Evolutionary conservation across 371 early-diverging fungal genomes (phyloP).

Genomic region (Circinella umbellata): DNA sequence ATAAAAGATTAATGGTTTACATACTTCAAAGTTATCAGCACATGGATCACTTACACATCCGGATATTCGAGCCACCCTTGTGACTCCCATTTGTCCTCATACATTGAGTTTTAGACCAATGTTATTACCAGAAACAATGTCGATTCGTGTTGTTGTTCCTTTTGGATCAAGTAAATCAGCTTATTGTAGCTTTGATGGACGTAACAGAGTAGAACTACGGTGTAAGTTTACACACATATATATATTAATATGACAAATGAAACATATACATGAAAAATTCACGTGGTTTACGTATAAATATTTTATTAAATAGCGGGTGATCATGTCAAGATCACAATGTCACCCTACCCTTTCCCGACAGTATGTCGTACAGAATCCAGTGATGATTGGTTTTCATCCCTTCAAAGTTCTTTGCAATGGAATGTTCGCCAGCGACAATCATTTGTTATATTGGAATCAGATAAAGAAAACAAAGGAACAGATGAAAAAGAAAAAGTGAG

Average conservation of each 20-base stretch:
- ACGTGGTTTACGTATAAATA: too few relatives aligned
- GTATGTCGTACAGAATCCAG: slow-evolving; percentile 75
- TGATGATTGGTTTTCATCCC: slow-evolving; percentile 83
- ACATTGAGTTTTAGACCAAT: slow-evolving; percentile 95
- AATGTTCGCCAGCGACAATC: slow-evolving; percentile 76
- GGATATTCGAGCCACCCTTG: slow-evolving; percentile 86
- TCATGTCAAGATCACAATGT: slow-evolving; percentile 82
- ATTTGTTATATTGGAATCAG: slow-evolving; percentile 15
- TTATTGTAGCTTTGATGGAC: slow-evolving; percentile 90
- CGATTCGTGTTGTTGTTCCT: slow-evolving; percentile 80
- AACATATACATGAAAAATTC: too few relatives aligned
- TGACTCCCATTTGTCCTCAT: slow-evolving; percentile 97
- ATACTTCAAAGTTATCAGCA: slow-evolving; percentile 70
- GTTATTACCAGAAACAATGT: slow-evolving; percentile 91
- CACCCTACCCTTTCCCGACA: slow-evolving; percentile 90
- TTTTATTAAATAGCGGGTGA: slow-evolving; percentile 73
- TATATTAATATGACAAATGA: neutral
- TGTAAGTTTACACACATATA: slow-evolving; percentile 39
- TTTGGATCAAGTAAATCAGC: slow-evolving; percentile 72
- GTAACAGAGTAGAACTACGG: slow-evolving; percentile 81
- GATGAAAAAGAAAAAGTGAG: neutral
- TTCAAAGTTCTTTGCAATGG: slow-evolving; percentile 81
- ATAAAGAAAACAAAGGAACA: neutral
- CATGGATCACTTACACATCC: slow-evolving; percentile 96
- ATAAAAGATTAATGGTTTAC: too few relatives aligned